Base-by-base conservation (phyloP, 73 alveolate genomes). In the Paraurostyla sp. region DNA sequence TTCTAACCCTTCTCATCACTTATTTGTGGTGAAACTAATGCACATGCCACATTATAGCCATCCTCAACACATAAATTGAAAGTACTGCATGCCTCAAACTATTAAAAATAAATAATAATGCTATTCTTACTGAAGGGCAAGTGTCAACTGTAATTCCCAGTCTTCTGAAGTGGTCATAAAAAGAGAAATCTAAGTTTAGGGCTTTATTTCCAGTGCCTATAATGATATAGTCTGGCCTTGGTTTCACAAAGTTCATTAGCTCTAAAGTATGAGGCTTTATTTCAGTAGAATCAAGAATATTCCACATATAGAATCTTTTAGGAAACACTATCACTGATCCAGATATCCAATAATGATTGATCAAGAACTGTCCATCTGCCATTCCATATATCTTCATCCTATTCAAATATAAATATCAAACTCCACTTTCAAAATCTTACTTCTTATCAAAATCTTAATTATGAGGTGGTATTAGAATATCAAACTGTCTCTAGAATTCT, bases 191-290 rank as follows among this genome's bases (percentile, higher is more conserved):
- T 25, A 90, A 83, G 13, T 35, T 33, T 43, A 63, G 50, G 0
- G 71, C 41, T 15, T 50, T 41, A 23, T 82, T 50, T 0, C 95
- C 95, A 15, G 95, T 90, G 40, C 95, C 95, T 4, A 90, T 68
- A 20, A 90, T 90, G 9, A 90, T 56, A 49, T 83, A 83, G 57
- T 82, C 88, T 0, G 95, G 95, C 51, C 95, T 63, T 3, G 95
- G 95, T 58, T 83, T 90, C 3, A 90, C 90, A 42, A 57, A 90
- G 35, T 68, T 71, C 49, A 90, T 29, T 0, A 90, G 50, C 84
- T 90, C 95, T 0, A 90, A 57, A 6, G 95, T 90, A 40, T 90
- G 95, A 20, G 95, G 95, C 46, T 90, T 90, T 38, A 90, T 54
- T 69, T 90, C 95, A 30, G 33, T 69, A 6, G 95, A 58, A 4